Base-by-base conservation (phyloP, 441 rosid genomes). In the Mallotus japonicus region DNA sequence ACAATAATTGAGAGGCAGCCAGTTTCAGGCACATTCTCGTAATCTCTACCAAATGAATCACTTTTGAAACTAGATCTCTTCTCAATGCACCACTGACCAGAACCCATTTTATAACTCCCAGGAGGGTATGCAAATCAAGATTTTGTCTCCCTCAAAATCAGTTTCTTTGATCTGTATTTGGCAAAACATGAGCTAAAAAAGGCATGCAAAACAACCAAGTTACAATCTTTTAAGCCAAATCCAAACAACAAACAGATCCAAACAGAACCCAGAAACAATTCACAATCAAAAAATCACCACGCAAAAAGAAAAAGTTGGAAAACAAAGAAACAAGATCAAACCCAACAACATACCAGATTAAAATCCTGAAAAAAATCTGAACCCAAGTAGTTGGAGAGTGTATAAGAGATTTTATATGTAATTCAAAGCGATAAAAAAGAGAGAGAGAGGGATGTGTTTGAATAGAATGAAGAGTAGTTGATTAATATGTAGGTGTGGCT, bases 1-100 rank as follows among this genome's bases (percentile, higher is more conserved):
- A 95, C 98, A 28, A 91, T 73, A 76, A 95, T 85, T 0, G 99
- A 90, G 77, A 96, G 94, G 79, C 93, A 87, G 60, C 97, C 99
- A 71, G 87, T 77, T 86, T 89, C 97, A 7, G 85, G 67, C 72
- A 75, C 85, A 75, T 49, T 70, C 58, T 78, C 94, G 10, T 65
- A n/a, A 32, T 88, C 92, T 79, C 68, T 81, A 6, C 69, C 50
- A 72, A 86, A 75, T n/a, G 90, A 83, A 0, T 92, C 90, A 19
- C 63, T 84, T 70, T 81, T 83, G 1, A 83, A 70, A 82, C 72
- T 83, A 59, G 87, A 78, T 87, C 94, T 87, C 60, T 86, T 87
- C 89, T 89, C 91, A 12, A 88, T 61, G 19, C 62, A 62, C 97
- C 96, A 92, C 17, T 85, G 77, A 54, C 88, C 86, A 16, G 93